Base-by-base conservation (phyloP, 78 protist genomes). In the Dictyostelium citrinum region DNA sequence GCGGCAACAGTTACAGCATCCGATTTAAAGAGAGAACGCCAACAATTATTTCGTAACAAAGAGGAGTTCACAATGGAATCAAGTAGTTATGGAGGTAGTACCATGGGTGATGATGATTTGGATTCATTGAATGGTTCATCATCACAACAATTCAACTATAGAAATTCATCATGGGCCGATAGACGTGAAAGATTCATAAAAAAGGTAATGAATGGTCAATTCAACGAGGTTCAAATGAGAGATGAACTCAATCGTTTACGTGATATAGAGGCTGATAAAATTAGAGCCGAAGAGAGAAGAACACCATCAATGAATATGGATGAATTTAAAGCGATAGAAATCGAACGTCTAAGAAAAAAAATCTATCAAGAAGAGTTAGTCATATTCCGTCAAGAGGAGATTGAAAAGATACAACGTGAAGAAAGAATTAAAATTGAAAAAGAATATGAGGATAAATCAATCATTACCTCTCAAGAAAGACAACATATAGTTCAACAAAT, bases 1-100 rank as follows among this genome's bases (percentile, higher is more conserved):
- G 85, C 93, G 16, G 93, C 93, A 37, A 88, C 93, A 11, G 51
- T 88, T 27, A 88, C 93, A 27, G 85, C 84, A 14, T 60, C 82
- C 1, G 93, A 88, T 49, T 33, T 88, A 20, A 88, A 78, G 37
- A 58, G 76, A n/a, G 93, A 88, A 20, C 84, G 93, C 45, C 84
- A 76, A 49, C 81, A 88, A 68, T 79, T 61, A n/a, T 88, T 77
- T 68, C 70, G 64, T 16, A 74, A 74, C 45, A 76, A 58, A 22
- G 67, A 88, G 49, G 85, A 76, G 60, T 88, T 88, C n/a, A 78
- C 84, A 22, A 35, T 88, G 33, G 85, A 88, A 17, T 46, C 60
- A 31, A 68, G 76, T 14, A 39, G 37, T 27, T 55, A 55, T 55
- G 64, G 64, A 14, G 64, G 64, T 20, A 55, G 64, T 55, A 51